A percentile compares a stretch with the other conserved stretches of the same genome.
These are phyloP conservation scores for Hericium erinaceus DNA, from an alignment of 768 basidiomycete genomes.

Conservation along the genomic window DNA sequence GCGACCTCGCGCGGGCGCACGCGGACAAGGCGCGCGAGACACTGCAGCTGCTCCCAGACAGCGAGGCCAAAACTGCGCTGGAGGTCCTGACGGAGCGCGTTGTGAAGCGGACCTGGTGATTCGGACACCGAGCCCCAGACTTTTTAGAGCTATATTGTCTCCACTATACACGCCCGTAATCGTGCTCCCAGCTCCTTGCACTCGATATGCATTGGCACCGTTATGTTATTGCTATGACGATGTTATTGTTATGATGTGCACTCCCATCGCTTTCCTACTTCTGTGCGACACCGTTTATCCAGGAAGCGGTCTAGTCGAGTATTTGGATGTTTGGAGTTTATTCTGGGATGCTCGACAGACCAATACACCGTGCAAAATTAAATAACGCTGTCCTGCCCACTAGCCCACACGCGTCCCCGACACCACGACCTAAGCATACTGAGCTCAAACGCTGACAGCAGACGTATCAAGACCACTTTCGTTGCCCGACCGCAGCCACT, in stretches of 20 bases:
- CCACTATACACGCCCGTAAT: neutral
- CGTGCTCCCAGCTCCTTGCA: neutral
- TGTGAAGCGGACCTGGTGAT: conserved; percentile 47
- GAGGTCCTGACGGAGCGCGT: conserved; percentile 62
- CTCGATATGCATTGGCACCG: neutral
- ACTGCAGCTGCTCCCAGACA: conserved; percentile 65
- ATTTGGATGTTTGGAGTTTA: neutral
- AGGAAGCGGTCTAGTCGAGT: neutral
- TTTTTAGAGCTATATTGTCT: neutral
- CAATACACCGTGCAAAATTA: neutral
- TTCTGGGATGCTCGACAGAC: neutral
- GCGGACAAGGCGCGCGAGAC: conserved; percentile 69
- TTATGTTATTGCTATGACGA: neutral
- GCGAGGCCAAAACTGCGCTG: conserved; percentile 71
- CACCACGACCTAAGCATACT: neutral
- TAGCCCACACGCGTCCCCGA: neutral
- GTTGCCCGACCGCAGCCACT: neutral
- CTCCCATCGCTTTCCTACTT: neutral
- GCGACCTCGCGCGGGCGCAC: conserved; percentile 64
- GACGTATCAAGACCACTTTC: neutral
- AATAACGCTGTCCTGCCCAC: neutral
- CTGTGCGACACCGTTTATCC: neutral
- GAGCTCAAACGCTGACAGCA: neutral
- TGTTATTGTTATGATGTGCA: neutral
- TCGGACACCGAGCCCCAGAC: neutral